Conservation (phyloP, 805 yeast genomes). For the Torulaspora indica region DNA sequence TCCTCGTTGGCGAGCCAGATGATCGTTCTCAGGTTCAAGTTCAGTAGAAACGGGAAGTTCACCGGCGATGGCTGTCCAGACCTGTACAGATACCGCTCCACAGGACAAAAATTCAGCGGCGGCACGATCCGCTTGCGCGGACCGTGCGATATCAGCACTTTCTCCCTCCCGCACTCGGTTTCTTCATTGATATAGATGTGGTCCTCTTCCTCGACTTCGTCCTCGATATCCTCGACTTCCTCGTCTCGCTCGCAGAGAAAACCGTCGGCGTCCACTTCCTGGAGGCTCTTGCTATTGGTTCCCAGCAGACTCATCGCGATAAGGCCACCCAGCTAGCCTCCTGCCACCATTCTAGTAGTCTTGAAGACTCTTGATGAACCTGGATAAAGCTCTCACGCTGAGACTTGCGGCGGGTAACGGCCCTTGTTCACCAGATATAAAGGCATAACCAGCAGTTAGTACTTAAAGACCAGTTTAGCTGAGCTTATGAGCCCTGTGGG, state of each 20-base stretch:
- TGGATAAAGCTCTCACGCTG: too few species aligned
- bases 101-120: constrained; percentile 93
- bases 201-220: constrained; percentile 33
- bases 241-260: constrained; percentile 3
- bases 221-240: constrained; percentile 18
- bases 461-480: background rate
- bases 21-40: constrained; percentile 69
- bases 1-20: constrained; percentile 96
- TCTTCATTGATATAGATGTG: constrained; percentile 32
- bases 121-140: constrained; percentile 76
- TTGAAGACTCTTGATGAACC: background rate
- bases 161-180: constrained; percentile 30
- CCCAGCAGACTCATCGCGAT: constrained; percentile 5
- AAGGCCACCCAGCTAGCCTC: background rate
- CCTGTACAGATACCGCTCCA: constrained; percentile 78
- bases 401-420: background rate
- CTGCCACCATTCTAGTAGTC: background rate
- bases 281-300: constrained; percentile 15
- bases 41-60: constrained; percentile 78
- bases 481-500: background rate
- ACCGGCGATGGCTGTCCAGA: constrained; percentile 95
- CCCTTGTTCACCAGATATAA: background rate
- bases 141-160: constrained; percentile 42
- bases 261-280: constrained; percentile 4
- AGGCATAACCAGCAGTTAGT: background rate